Conservation (phyloP, 345 rosid species). For the Raphanus raphanistrum region DNA sequence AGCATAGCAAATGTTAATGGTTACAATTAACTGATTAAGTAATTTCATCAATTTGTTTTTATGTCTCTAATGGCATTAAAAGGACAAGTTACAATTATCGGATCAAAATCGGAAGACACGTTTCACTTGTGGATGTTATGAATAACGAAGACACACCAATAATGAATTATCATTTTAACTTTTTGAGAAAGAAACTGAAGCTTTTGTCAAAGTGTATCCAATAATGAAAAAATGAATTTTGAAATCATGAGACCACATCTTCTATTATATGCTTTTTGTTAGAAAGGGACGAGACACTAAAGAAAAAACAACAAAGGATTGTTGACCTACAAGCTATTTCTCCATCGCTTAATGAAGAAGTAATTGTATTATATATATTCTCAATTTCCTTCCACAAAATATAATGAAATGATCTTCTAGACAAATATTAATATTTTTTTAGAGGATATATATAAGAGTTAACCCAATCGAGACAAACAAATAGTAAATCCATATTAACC, state of each 20-base stretch:
- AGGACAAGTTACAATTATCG: background rate
- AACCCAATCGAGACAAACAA: background rate
- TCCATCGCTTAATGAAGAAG: slow-evolving; percentile 41
- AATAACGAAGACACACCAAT: slow-evolving; percentile 17
- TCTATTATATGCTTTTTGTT: slow-evolving; percentile 24
- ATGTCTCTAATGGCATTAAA: background rate
- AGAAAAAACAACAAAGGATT: slow-evolving; percentile 18
- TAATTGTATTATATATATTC: slow-evolving; percentile 10
- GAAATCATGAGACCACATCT: slow-evolving; percentile 26
- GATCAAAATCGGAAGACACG: slow-evolving; percentile 9
- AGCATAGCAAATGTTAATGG: background rate
- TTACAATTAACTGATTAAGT: background rate
- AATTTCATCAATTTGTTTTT: background rate
- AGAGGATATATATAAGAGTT: background rate
- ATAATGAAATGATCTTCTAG: background rate
- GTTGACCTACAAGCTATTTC: slow-evolving; percentile 33
- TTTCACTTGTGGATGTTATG: slow-evolving; percentile 30
- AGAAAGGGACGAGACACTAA: slow-evolving; percentile 32
- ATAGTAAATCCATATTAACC: background rate
- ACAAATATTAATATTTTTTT: background rate
- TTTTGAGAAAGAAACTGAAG: slow-evolving; percentile 17
- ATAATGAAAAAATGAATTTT: background rate
- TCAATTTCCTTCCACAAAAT: slow-evolving; percentile 1
- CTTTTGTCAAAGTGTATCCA: slow-evolving; percentile 35
- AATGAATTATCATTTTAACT: slow-evolving; percentile 21